These are phyloP conservation scores for Arthrinium phaeospermum DNA, from an alignment of 2,329 filamentous ascomycete species.

Conservation along the genomic window DNA sequence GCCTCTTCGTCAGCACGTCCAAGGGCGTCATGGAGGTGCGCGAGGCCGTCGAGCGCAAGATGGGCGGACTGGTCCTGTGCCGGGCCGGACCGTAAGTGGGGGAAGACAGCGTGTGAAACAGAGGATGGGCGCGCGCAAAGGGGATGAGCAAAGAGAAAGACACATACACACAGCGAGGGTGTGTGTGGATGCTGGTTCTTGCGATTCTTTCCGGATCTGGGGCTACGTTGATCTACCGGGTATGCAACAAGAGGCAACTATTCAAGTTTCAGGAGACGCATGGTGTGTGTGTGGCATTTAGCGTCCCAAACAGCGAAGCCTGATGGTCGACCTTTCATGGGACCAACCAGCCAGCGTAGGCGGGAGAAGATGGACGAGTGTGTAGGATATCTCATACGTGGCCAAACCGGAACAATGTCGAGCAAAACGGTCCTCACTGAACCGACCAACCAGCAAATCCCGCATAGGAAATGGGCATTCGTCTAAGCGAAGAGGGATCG, in stretches of 20 bases:
- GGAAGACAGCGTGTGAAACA: not conserved
- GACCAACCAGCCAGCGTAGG: not conserved
- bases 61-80: constrained; percentile 82
- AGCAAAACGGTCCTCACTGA: not conserved
- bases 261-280: not conserved
- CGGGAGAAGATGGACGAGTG: not conserved
- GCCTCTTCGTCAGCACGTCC: constrained; percentile 79
- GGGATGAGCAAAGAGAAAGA: not conserved
- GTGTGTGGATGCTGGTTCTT: not conserved
- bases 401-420: not conserved
- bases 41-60: constrained; percentile 79
- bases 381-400: not conserved
- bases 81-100: constrained; percentile 53
- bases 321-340: not conserved
- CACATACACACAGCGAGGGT: not conserved
- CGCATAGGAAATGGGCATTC: not conserved
- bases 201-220: not conserved
- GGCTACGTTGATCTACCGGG: not conserved
- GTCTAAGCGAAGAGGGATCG: not conserved
- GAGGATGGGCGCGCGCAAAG: not conserved
- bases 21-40: constrained; percentile 79
- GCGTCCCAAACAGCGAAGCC: not conserved
- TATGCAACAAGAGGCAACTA: not conserved
- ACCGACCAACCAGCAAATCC: not conserved
- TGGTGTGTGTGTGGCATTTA: not conserved